Evolutionary conservation across 176 grass and related monocot genomes (phyloP), one percentile per base, ranked within the genome.

Genomic region (Aegilops longissima): DNA sequence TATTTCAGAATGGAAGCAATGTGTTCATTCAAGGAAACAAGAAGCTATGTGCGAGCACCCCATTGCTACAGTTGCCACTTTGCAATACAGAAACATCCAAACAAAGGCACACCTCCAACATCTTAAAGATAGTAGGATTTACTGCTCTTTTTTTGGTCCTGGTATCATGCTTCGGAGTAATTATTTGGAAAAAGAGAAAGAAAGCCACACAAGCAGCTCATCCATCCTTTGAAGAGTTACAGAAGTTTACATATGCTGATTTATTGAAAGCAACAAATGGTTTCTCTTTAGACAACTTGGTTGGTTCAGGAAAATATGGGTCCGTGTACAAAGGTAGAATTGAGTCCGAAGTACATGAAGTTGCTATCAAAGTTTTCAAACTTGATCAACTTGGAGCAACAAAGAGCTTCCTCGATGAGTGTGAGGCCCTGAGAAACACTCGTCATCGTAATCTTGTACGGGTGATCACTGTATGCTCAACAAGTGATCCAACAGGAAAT

Each of bases 361-460:
- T 90, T 29, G 92, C 92, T 49, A 69, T 93, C 6, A 91, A 93
- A 14, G 86, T 93, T 56, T 78, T 93, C 44, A 72, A 91, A 31
- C 92, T 93, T 27, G 61, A 93, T 52, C 66, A 87, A 25, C 47
- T 31, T 34, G 84, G 64, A 70, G 84, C 61, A 20, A 38, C 64
- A 20, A 84, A 81, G 29, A 93, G 39, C 76, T 93, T 90, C 80
- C 29, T 72, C 39, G 9, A 58, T 52, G 92, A 94, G 73, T 94
- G 92, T 63, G 68, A 91, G 39, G 82, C 86, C n/a, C 42, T 94
- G 49, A 91, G 83, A 39, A 91, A 83, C 38, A 91, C 82, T 17
- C 77, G 86, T 5, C 92, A 91, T 71, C 82, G 73, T 25, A 94
- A 94, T 82, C 89, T 94, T 45, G 69, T 87, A 29, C 54, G 64